Evolutionary conservation across 768 basidiomycete genomes (phyloP), one percentile per base, ranked within the genome.

Genomic region (Suillus sp.): DNA sequence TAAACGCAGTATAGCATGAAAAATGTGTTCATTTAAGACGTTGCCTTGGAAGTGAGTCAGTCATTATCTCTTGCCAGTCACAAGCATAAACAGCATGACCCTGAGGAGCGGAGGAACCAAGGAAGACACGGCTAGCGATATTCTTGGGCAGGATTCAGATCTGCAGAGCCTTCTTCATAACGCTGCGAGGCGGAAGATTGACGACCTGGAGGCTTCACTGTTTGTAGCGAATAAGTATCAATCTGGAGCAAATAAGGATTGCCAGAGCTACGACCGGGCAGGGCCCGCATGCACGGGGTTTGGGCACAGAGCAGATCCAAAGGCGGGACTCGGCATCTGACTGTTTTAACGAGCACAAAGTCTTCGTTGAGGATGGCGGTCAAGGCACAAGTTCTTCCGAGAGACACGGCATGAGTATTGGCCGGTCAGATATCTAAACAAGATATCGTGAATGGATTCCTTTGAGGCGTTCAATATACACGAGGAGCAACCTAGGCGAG

Each of bases 1-100:
- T 77, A 48, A 60, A 30, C 10, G 16, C 27, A 13, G 20, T n/a
- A 20, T 34, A 34, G 51, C 11, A 16, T 38, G 38, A 13, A 27
- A n/a, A n/a, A 13, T 18, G 11, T n/a, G 20, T 32, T 20, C 5
- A 34, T 34, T 11, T 11, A 34, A 53, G 20, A 20, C 5, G 11
- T 53, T 53, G 20, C 30, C 32, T 3, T 20, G 6, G 30, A 32
- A 32, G 51, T 53, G 30, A 53, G 50, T 30, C 3, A 9, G 18
- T 5, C 11, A 20, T 30, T 20, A 30, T 51, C 30, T 32, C 30
- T 10, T 30, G 30, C 30, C 18, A 30, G 25, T 27, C 48, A 16
- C 25, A 18, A 27, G 25, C 8, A 50, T 27, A 27, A 27, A 27
- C 16, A 27, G 22, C 45, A 6, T 22, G 11, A 2, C 2, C 1